Evolutionary conservation across 2,329 filamentous ascomycete species (phyloP).

Genomic region (Cyphellophora europaea): DNA sequence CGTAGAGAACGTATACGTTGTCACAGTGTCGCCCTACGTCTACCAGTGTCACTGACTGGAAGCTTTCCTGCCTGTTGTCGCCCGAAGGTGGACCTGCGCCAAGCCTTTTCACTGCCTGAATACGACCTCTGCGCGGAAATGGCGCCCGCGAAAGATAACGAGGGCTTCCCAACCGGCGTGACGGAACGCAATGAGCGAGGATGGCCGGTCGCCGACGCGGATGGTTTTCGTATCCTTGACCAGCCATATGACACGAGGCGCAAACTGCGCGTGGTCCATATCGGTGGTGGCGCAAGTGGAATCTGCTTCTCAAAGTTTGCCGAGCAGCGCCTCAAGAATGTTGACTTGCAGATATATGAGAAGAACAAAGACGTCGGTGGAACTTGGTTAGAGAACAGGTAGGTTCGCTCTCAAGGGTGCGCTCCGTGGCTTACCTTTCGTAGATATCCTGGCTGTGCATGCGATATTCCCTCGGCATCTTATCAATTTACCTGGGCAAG

Average conservation of each 20-base stretch:
- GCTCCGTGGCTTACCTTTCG: not conserved
- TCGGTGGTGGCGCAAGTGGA: constrained; percentile 32
- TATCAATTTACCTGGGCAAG: constrained; percentile 16
- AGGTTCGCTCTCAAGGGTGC: constrained; percentile 6
- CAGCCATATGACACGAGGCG: constrained; percentile 8
- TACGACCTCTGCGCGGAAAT: too few species aligned
- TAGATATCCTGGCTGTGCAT: constrained; percentile 31
- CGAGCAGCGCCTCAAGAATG: constrained; percentile 8
- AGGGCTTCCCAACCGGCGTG: too few species aligned
- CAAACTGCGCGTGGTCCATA: constrained; percentile 25
- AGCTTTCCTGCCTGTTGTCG: too few species aligned
- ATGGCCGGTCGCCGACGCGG: constrained; percentile 7
- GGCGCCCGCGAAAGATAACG: too few species aligned
- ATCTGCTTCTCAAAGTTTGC: constrained; percentile 28
- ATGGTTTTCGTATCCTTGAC: constrained; percentile 9
- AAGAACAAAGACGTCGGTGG: constrained; percentile 23
- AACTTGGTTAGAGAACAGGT: constrained; percentile 23
- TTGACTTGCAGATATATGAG: constrained; percentile 20
- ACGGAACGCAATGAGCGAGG: too few species aligned
- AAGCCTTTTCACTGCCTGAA: too few species aligned
- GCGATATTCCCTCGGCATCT: constrained; percentile 31
- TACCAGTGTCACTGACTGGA: too few species aligned
- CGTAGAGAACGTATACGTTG: too few species aligned
- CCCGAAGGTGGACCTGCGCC: too few species aligned
- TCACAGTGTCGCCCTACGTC: too few species aligned